Evolutionary conservation across 768 basidiomycete species (phyloP).

Genomic region (Russula ochroleuca): DNA sequence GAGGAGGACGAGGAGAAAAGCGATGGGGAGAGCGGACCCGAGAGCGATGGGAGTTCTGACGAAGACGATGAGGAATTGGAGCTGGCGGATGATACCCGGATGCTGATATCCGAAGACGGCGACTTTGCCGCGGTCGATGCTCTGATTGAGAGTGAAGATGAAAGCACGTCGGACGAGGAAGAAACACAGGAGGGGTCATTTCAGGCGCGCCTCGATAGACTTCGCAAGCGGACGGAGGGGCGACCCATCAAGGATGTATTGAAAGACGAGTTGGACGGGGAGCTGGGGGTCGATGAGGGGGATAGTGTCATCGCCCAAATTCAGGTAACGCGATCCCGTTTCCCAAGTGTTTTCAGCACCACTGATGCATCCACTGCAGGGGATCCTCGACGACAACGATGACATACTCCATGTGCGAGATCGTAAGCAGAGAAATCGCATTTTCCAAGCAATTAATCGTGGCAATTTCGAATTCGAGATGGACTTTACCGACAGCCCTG

Average conservation of each 20-base stretch:
- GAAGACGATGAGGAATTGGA: conserved; percentile 27
- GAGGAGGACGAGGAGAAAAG: conserved; percentile 43
- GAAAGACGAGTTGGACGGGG: conserved; percentile 22
- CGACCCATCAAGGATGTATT: conserved; percentile 26
- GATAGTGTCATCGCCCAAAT: conserved; percentile 34
- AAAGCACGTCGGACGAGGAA: conserved; percentile 38
- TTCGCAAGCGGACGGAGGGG: conserved; percentile 32
- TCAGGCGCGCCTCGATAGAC: conserved; percentile 35
- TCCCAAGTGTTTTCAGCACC: conserved; percentile 12
- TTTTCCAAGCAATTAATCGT: conserved; percentile 58
- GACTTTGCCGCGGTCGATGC: background rate
- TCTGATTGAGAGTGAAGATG: conserved; percentile 29
- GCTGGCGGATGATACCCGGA: conserved; percentile 24
- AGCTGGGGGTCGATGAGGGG: conserved; percentile 29
- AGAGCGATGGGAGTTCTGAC: conserved; percentile 27
- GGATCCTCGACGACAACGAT: conserved; percentile 50
- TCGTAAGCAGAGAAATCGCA: conserved; percentile 48
- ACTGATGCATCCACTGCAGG: conserved; percentile 10
- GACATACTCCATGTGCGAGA: conserved; percentile 44
- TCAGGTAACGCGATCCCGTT: conserved; percentile 21
- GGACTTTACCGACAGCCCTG: conserved; percentile 37
- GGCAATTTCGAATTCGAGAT: conserved; percentile 43
- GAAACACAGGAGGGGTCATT: conserved; percentile 37
- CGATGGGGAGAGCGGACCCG: conserved; percentile 37
- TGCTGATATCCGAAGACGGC: background rate